These are phyloP conservation scores for Agaricus blazei DNA, from an alignment of 768 basidiomycete genomes.

Conservation along the genomic window DNA sequence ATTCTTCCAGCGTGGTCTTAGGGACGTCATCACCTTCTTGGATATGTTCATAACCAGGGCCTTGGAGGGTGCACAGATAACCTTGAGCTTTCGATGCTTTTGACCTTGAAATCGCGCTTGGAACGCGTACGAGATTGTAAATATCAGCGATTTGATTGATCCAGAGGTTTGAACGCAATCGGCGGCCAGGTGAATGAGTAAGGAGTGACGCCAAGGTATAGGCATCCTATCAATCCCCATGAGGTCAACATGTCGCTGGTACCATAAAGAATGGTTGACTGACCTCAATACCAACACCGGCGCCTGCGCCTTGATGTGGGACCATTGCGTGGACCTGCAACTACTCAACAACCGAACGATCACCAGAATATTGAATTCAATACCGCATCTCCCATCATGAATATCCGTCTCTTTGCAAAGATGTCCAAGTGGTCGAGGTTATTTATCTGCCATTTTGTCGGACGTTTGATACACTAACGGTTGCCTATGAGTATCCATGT, in stretches of 20 bases:
- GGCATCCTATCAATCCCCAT: slow-evolving; percentile 31
- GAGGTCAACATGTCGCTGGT: slow-evolving; percentile 16
- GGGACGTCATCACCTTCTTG: slow-evolving; percentile 21
- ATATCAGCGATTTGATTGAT: slow-evolving; percentile 17
- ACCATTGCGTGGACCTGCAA: slow-evolving; percentile 39
- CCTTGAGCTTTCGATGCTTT: slow-evolving; percentile 11
- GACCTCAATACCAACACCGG: slow-evolving; percentile 45
- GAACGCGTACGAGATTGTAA: slow-evolving; percentile 21
- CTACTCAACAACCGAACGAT: neutral
- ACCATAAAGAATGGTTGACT: neutral
- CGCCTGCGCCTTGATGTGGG: slow-evolving; percentile 44
- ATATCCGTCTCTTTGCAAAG: slow-evolving; percentile 16
- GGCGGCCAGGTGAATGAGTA: slow-evolving; percentile 25
- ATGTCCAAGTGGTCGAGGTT: slow-evolving; percentile 13
- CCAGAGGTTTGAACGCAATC: slow-evolving; percentile 15
- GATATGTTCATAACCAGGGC: slow-evolving; percentile 22
- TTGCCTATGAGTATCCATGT: neutral
- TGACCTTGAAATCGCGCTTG: slow-evolving; percentile 19
- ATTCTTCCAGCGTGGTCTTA: slow-evolving; percentile 13
- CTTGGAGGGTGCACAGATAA: slow-evolving; percentile 11
- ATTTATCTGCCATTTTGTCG: slow-evolving; percentile 19
- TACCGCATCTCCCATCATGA: slow-evolving; percentile 21
- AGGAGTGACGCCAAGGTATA: slow-evolving; percentile 33
- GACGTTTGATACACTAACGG: slow-evolving; percentile 15
- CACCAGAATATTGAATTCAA: neutral